A percentile compares a stretch with the other conserved stretches of the same genome.
phyloP scores from a whole-genome alignment of 139 green algal genomes.

The Microglena sp. region DNA sequence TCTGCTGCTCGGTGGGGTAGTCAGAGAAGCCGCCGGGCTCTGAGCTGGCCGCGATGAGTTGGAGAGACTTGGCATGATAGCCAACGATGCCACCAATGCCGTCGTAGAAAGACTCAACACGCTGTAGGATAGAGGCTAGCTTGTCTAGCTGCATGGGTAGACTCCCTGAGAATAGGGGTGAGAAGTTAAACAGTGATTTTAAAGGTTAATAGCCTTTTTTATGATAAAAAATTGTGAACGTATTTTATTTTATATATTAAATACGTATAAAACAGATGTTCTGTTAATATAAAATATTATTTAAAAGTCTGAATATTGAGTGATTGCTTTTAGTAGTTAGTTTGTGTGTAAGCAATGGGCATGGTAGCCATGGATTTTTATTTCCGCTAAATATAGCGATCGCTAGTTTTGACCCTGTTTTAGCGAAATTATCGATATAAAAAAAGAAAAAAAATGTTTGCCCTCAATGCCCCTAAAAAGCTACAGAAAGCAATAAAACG shows the following conservation, averaged over 20 bases:
- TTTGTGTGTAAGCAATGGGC: no score
- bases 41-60: slow-evolving; percentile 50
- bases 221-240: not conserved
- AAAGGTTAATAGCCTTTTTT: not conserved
- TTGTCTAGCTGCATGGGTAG: slow-evolving; percentile 9
- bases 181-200: not conserved
- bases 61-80: slow-evolving; percentile 82
- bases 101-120: slow-evolving; percentile 86
- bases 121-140: slow-evolving; percentile 37
- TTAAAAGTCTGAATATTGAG: not conserved
- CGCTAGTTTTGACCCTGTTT: no score
- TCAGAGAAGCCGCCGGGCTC: not conserved
- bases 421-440: no score
- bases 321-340: not conserved
- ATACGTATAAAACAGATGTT: not conserved
- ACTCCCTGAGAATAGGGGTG: not conserved
- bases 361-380: no score
- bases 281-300: not conserved
- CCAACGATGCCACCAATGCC: slow-evolving; percentile 85
- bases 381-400: no score
- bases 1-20: not conserved
- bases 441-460: no score
- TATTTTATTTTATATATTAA: not conserved
- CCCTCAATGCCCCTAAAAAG: no score
- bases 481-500: no score